Evolutionary conservation across 192 early-diverging fungal genomes (phyloP).

Genomic region (Paraglomus brasilianum): DNA sequence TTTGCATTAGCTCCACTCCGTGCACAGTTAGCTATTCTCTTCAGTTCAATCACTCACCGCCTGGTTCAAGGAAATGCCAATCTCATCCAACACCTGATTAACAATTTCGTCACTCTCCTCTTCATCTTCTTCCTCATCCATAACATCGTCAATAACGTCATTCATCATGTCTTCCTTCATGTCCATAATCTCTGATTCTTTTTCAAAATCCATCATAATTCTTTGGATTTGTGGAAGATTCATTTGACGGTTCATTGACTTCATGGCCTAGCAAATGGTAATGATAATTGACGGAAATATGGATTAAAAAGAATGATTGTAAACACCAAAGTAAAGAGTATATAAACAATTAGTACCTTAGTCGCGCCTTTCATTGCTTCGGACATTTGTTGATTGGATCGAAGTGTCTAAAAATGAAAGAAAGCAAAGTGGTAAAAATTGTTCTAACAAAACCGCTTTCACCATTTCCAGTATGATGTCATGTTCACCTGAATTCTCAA

Average conservation of each 20-base stretch:
- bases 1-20: too few species aligned
- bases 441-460: too few species aligned
- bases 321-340: neutral
- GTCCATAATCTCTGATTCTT: slow-evolving; percentile 94
- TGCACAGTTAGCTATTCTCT: too few species aligned
- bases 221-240: slow-evolving; percentile 92
- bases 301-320: neutral
- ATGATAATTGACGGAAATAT: neutral
- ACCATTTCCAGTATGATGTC: too few species aligned
- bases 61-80: slow-evolving; percentile 79
- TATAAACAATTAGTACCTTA: slow-evolving; percentile 44
- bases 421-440: slow-evolving; percentile 25
- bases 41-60: slow-evolving; percentile 62
- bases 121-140: slow-evolving; percentile 94
- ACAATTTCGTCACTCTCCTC: slow-evolving; percentile 89
- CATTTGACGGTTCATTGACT: slow-evolving; percentile 91
- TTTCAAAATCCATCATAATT: slow-evolving; percentile 98
- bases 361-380: slow-evolving; percentile 94
- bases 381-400: slow-evolving; percentile 95
- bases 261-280: slow-evolving; percentile 71
- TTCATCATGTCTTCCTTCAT: slow-evolving; percentile 99
- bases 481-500: slow-evolving; percentile 78
- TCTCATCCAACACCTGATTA: slow-evolving; percentile 93
- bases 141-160: slow-evolving; percentile 94
- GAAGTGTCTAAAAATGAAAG: slow-evolving; percentile 64